Percentiles rank a stretch among this genome's conserved stretches.
Evolutionary conservation across 2,329 filamentous ascomycete species (phyloP).

Genomic region (Chlorencoelia australis): DNA sequence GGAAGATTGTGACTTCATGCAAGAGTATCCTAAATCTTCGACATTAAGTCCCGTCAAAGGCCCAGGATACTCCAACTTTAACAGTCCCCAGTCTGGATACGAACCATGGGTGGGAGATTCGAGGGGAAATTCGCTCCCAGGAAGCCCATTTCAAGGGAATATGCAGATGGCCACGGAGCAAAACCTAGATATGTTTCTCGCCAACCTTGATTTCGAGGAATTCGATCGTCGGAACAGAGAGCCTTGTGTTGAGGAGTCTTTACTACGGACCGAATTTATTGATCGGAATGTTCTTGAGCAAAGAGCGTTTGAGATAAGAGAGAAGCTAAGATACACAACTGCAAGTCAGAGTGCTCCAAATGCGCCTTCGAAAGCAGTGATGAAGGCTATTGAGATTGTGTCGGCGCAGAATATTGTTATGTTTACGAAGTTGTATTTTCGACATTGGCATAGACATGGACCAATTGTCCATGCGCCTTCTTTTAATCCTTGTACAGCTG

Average conservation of each 20-base stretch:
- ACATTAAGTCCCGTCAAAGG: slow-evolving; percentile 15
- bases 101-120: slow-evolving; percentile 5
- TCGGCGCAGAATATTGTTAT: slow-evolving; percentile 18
- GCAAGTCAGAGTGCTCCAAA: slow-evolving; percentile 14
- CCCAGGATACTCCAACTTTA: slow-evolving; percentile 8
- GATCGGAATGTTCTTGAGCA: slow-evolving; percentile 18
- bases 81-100: slow-evolving; percentile 5
- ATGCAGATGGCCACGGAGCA: slow-evolving; percentile 12
- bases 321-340: slow-evolving; percentile 22
- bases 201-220: slow-evolving; percentile 20
- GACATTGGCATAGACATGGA: slow-evolving; percentile 26
- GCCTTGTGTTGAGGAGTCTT: slow-evolving; percentile 16
- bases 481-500: slow-evolving; percentile 23
- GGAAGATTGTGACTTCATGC: slow-evolving; percentile 22
- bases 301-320: slow-evolving; percentile 21
- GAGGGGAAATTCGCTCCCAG: neutral
- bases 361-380: slow-evolving; percentile 15
- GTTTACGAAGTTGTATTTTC: slow-evolving; percentile 24
- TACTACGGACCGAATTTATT: slow-evolving; percentile 14
- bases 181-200: slow-evolving; percentile 18
- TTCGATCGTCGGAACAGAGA: slow-evolving; percentile 20
- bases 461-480: slow-evolving; percentile 25
- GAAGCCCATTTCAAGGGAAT: slow-evolving; percentile 8
- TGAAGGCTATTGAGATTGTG: slow-evolving; percentile 22
- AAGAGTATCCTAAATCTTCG: slow-evolving; percentile 21